Percentiles rank a stretch among this genome's conserved stretches.
Conservation (phyloP, 176 grass and related monocot genomes). For the Avena eriantha region DNA sequence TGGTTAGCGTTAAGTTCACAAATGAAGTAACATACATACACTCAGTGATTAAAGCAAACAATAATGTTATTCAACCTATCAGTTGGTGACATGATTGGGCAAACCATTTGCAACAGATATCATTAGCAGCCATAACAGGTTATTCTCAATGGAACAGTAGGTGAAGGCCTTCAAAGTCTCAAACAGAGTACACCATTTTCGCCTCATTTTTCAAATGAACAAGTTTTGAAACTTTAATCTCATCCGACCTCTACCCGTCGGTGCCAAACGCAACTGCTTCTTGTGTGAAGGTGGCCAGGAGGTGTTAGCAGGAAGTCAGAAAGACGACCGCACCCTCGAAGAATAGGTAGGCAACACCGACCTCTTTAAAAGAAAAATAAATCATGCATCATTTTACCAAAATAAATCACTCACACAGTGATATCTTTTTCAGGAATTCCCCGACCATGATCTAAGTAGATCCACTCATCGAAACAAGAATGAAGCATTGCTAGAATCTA, state of each 20-base stretch:
- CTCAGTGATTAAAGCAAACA: not conserved
- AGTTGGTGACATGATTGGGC: not conserved
- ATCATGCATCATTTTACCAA: too few species aligned
- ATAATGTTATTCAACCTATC: not conserved
- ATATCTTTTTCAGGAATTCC: too few species aligned
- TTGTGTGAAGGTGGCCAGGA: too few species aligned
- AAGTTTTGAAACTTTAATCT: not conserved
- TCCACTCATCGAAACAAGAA: too few species aligned
- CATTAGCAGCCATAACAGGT: not conserved
- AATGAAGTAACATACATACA: not conserved
- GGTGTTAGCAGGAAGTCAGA: too few species aligned
- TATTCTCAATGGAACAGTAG: not conserved
- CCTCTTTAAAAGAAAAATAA: too few species aligned
- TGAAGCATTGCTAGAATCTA: too few species aligned
- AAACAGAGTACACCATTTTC: conserved; percentile 1
- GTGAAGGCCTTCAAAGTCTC: not conserved
- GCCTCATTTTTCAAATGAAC: not conserved
- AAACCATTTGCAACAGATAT: not conserved
- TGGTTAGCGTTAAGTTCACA: conserved; percentile 1
- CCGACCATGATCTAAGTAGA: too few species aligned
- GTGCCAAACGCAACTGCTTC: too few species aligned
- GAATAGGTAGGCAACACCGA: too few species aligned
- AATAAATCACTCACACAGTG: too few species aligned
- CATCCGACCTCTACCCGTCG: not conserved
- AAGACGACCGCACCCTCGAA: too few species aligned